phyloP scores from a whole-genome alignment of 2,329 filamentous ascomycete species.

The Venturia oleaginea region DNA sequence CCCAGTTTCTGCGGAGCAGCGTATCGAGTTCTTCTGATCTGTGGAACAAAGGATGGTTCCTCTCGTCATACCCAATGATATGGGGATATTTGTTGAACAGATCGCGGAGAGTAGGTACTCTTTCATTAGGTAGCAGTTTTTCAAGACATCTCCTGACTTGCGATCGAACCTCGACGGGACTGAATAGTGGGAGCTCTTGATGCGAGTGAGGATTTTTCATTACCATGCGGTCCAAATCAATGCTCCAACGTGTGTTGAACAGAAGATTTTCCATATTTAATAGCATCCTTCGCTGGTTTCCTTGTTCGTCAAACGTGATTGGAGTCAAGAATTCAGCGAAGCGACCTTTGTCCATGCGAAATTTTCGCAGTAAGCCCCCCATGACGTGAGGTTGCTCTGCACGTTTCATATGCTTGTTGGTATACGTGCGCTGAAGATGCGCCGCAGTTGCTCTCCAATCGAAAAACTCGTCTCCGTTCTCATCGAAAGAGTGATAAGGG shows the following conservation, averaged over 20 bases:
- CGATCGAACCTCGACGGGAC: neutral
- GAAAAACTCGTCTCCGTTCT: neutral
- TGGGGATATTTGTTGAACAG: neutral
- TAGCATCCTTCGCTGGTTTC: neutral
- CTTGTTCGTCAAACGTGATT: constrained; percentile 1
- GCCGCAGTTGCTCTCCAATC: constrained; percentile 1
- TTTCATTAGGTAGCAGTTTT: neutral
- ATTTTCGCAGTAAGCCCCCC: constrained; percentile 1
- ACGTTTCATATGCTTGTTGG: constrained; percentile 3
- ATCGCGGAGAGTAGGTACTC: neutral
- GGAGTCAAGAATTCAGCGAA: neutral
- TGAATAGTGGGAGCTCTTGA: neutral
- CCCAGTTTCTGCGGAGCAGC: neutral
- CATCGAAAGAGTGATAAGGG: neutral
- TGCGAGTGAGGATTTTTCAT: constrained; percentile 4
- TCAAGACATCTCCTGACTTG: neutral
- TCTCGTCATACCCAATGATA: neutral
- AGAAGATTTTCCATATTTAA: neutral
- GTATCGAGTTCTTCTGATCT: neutral
- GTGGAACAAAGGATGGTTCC: neutral
- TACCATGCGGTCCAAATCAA: neutral
- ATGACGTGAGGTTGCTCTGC: constrained; percentile 2
- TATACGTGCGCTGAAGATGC: neutral
- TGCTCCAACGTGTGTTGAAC: neutral
- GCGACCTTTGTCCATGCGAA: constrained; percentile 6